Conservation (phyloP, 169 alveolate genomes). For the Amoebophrya sp. region DNA sequence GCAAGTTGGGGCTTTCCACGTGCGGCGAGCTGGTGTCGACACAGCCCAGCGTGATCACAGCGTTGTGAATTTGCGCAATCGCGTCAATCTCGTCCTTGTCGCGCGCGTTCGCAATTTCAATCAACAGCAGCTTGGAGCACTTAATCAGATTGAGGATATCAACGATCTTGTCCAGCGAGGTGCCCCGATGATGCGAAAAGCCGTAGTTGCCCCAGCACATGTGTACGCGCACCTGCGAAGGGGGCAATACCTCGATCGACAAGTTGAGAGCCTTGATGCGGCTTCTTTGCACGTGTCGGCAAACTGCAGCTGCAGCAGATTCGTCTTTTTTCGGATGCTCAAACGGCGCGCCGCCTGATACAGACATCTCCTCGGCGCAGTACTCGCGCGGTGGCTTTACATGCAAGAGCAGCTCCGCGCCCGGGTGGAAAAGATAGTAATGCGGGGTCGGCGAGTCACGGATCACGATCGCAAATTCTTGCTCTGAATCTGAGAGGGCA, state of each 20-base stretch:
- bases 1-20: not conserved
- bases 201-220: not conserved
- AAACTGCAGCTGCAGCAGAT: not conserved
- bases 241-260: not conserved
- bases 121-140: not conserved
- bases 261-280: not conserved
- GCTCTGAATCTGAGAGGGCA: not conserved
- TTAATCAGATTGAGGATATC: not conserved
- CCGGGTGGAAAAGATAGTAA: slow-evolving; percentile 6
- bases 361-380: not conserved
- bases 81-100: not conserved
- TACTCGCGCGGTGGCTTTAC: not conserved
- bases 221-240: too few relatives aligned
- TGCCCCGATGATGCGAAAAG: not conserved
- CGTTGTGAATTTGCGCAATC: not conserved
- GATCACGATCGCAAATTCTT: not conserved
- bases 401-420: not conserved
- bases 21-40: not conserved
- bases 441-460: not conserved
- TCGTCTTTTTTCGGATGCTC: too few relatives aligned
- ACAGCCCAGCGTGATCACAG: not conserved
- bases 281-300: not conserved
- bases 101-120: not conserved
- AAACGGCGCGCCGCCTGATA: not conserved
- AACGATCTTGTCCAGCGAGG: not conserved